A percentile compares a stretch with the other conserved stretches of the same genome.
Evolutionary conservation across 768 basidiomycete species (phyloP).

Genomic region (Panaeolus papilionaceus): DNA sequence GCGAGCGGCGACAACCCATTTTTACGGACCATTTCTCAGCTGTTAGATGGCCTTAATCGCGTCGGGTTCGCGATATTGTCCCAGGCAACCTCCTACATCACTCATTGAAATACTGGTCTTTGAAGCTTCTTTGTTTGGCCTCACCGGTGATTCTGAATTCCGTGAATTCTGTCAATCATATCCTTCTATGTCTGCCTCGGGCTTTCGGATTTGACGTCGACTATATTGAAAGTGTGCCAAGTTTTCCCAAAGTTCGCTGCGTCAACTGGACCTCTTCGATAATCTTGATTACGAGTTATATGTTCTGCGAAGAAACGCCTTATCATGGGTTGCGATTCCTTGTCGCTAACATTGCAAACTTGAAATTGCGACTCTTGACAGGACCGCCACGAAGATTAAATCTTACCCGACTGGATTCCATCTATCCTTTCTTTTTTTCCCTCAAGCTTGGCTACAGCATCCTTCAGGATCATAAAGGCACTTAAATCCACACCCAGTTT

Average conservation of each 20-base stretch:
- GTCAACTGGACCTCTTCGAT: neutral
- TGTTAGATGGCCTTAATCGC: neutral
- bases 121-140: neutral
- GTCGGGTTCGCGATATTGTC: neutral
- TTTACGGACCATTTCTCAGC: neutral
- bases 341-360: neutral
- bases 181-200: neutral
- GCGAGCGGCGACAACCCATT: neutral
- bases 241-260: neutral
- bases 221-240: neutral
- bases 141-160: neutral
- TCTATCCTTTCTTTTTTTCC: no score
- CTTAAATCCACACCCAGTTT: no score
- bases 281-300: neutral
- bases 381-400: no score
- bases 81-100: neutral
- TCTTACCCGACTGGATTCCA: no score
- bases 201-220: slow-evolving; percentile 2
- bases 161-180: neutral
- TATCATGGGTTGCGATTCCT: neutral
- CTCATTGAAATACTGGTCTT: neutral
- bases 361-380: no score
- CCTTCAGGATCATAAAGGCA: no score
- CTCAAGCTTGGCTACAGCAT: no score
- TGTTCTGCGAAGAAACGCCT: neutral